A percentile compares a stretch with the other conserved stretches of the same genome.
phyloP scores from a whole-genome alignment of 164 flowering plant genomes.

The Vitis cinerea region DNA sequence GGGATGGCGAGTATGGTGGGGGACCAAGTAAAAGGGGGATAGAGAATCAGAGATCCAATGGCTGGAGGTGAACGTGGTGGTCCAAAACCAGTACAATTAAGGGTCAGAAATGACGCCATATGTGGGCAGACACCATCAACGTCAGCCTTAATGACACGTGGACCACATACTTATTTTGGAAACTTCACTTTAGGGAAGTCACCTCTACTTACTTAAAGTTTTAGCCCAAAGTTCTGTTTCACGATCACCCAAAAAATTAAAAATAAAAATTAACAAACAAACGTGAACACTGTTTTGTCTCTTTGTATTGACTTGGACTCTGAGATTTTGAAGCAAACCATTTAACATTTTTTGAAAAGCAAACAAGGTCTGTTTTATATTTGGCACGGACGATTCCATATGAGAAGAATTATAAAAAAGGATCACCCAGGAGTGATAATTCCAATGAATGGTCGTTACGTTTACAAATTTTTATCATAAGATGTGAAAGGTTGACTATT shows the following conservation, averaged over 20 bases:
- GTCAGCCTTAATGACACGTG: conserved; percentile 30
- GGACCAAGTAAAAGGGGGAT: neutral
- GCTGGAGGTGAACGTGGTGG: conserved; percentile 3
- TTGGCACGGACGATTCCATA: too few relatives aligned
- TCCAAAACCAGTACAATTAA: conserved; percentile 9
- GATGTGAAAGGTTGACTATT: too few relatives aligned
- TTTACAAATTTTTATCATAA: too few relatives aligned
- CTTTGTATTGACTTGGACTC: too few relatives aligned
- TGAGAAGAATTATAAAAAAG: too few relatives aligned
- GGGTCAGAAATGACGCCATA: conserved; percentile 22
- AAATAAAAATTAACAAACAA: too few relatives aligned
- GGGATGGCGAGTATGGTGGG: neutral
- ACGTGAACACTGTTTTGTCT: too few relatives aligned
- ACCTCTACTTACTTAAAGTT: conserved; percentile 7
- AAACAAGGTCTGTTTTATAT: too few relatives aligned
- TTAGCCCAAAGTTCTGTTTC: neutral
- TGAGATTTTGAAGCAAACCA: too few relatives aligned
- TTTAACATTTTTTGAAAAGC: too few relatives aligned
- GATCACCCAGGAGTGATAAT: too few relatives aligned
- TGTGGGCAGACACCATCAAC: conserved; percentile 27
- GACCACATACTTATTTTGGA: conserved; percentile 20
- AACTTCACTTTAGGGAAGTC: conserved; percentile 24
- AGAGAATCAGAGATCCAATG: neutral
- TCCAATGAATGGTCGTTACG: too few relatives aligned
- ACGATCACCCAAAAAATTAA: neutral